Percentiles rank a stretch among this genome's conserved stretches.
Evolutionary conservation across 2,329 filamentous ascomycete species (phyloP).

Genomic region (Xylaria sp.): DNA sequence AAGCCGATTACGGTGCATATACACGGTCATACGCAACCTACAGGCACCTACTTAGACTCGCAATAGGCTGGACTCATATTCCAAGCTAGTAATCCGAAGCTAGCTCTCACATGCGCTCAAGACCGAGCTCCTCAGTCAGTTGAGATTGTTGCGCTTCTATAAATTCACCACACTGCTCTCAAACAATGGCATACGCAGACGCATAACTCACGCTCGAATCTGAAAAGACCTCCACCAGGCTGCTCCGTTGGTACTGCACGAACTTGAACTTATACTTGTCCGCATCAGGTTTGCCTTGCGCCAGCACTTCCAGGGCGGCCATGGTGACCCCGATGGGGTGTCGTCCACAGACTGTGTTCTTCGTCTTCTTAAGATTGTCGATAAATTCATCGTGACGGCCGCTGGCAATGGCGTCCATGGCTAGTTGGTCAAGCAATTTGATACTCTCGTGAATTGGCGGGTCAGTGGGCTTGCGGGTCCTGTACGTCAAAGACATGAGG

Average conservation of each 20-base stretch:
- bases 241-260: slow-evolving; percentile 87
- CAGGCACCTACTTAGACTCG: not conserved
- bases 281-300: slow-evolving; percentile 52
- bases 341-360: slow-evolving; percentile 92
- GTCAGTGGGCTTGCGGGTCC: slow-evolving; percentile 52
- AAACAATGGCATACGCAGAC: slow-evolving; percentile 86
- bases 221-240: slow-evolving; percentile 70
- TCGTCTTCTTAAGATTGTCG: slow-evolving; percentile 74
- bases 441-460: slow-evolving; percentile 86
- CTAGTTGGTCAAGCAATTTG: slow-evolving; percentile 78
- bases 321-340: slow-evolving; percentile 95
- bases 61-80: not conserved
- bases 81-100: not conserved
- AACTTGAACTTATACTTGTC: slow-evolving; percentile 75
- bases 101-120: slow-evolving; percentile 8
- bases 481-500: slow-evolving; percentile 53
- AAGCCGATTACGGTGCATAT: not conserved
- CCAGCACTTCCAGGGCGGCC: slow-evolving; percentile 81
- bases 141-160: not conserved
- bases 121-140: slow-evolving; percentile 3
- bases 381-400: slow-evolving; percentile 79
- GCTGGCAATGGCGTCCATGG: slow-evolving; percentile 85
- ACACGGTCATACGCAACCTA: not conserved
- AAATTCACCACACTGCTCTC: slow-evolving; percentile 31
- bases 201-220: slow-evolving; percentile 97